Evolutionary conservation across 371 early-diverging fungal genomes (phyloP).

Genomic region (Mucor plumbeus): DNA sequence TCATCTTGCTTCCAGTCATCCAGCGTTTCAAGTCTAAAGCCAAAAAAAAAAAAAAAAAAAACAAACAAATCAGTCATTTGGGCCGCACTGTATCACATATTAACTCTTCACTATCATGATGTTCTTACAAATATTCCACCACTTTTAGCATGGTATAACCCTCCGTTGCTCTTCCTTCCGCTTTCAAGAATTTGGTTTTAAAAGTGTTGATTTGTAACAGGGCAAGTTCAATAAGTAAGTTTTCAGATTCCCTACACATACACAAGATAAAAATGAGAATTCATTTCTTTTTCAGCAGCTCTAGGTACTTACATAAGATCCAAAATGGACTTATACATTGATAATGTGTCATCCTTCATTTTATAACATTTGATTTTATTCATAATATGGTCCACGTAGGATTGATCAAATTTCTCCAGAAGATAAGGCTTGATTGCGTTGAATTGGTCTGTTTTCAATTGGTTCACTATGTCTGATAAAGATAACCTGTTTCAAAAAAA

Average conservation of each 20-base stretch:
- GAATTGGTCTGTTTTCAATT: slow-evolving; percentile 17
- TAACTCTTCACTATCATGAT: not conserved
- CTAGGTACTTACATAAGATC: slow-evolving; percentile 15
- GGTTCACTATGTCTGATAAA: slow-evolving; percentile 17
- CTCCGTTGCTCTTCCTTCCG: slow-evolving; percentile 6
- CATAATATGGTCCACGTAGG: slow-evolving; percentile 8
- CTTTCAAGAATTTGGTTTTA: slow-evolving; percentile 20
- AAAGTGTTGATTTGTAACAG: slow-evolving; percentile 16
- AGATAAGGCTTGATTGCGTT: slow-evolving; percentile 15
- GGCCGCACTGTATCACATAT: not conserved
- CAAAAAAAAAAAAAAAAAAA: not conserved
- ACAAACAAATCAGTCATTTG: not conserved
- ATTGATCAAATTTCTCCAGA: slow-evolving; percentile 16
- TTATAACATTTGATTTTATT: slow-evolving; percentile 12
- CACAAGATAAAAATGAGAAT: slow-evolving; percentile 10
- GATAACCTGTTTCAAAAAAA: slow-evolving; percentile 14
- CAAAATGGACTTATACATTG: slow-evolving; percentile 18
- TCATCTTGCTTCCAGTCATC: slow-evolving; percentile 21
- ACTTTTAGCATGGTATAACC: slow-evolving; percentile 18
- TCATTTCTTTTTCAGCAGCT: slow-evolving; percentile 5
- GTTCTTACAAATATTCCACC: slow-evolving; percentile 12
- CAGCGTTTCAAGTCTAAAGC: slow-evolving; percentile 16
- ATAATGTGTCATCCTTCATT: slow-evolving; percentile 19
- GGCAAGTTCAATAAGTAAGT: slow-evolving; percentile 11
- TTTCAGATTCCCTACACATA: slow-evolving; percentile 15